Conservation (phyloP, 768 basidiomycete species). For the Coprinellus micaceus region DNA sequence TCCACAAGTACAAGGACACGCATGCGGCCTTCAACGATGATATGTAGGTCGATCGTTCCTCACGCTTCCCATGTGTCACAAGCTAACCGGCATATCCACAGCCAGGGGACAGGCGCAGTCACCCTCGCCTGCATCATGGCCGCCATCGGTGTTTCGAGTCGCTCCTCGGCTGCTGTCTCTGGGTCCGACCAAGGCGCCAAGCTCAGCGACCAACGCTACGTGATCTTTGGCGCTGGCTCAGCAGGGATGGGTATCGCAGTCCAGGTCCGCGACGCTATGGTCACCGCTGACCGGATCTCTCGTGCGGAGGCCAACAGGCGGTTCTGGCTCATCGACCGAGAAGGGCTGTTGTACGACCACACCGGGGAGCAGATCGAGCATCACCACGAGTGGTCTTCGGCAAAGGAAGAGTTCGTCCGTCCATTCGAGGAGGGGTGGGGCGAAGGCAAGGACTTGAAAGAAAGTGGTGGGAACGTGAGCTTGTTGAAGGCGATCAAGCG, state of each 20-base stretch:
- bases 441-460: conserved; percentile 30
- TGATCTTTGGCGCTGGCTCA: conserved; percentile 78
- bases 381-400: conserved; percentile 19
- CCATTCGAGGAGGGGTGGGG: conserved; percentile 56
- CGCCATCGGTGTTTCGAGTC: conserved; percentile 60
- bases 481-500: conserved; percentile 69
- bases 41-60: conserved; percentile 42
- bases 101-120: conserved; percentile 76
- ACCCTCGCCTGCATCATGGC: conserved; percentile 67
- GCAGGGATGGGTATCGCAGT: conserved; percentile 78
- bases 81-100: conserved; percentile 17
- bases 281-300: conserved; percentile 48
- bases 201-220: conserved; percentile 69
- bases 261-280: conserved; percentile 76
- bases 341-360: conserved; percentile 24
- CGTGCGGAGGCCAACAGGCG: conserved; percentile 54
- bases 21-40: conserved; percentile 84
- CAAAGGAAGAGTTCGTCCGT: conserved; percentile 48
- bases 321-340: conserved; percentile 74
- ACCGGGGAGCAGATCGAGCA: conserved; percentile 22
- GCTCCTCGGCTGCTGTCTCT: conserved; percentile 14
- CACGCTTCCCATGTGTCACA: not conserved
- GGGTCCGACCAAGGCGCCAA: conserved; percentile 26
- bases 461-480: conserved; percentile 37
- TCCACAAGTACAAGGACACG: conserved; percentile 57